These are phyloP conservation scores for Cystoderma amianthinum DNA, from an alignment of 768 basidiomycete genomes.

Conservation along the genomic window DNA sequence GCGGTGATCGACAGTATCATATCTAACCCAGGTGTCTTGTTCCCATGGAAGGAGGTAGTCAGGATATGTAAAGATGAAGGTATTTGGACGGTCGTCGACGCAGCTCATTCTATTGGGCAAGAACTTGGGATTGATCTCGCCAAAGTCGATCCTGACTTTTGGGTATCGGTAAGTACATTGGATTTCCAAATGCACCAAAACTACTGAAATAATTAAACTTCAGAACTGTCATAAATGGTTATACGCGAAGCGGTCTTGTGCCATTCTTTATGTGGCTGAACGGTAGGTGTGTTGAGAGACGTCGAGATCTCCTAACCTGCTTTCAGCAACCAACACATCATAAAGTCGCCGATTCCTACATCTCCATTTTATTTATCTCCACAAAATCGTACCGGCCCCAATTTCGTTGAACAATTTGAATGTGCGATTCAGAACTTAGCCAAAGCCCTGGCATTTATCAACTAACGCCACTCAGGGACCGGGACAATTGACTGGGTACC, in stretches of 20 bases:
- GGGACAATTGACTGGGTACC: conserved; percentile 48
- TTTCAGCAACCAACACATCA: conserved; percentile 54
- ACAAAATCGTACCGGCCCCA: conserved; percentile 18
- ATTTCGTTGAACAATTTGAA: conserved; percentile 38
- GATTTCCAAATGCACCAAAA: not conserved
- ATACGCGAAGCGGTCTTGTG: conserved; percentile 57
- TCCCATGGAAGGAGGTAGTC: conserved; percentile 80
- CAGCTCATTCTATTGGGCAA: conserved; percentile 78
- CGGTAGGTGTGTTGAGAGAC: conserved; percentile 19
- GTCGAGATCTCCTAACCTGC: not conserved
- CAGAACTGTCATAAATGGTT: conserved; percentile 89
- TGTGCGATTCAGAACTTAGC: too few species aligned
- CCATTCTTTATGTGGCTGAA: conserved; percentile 69
- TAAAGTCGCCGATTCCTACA: conserved; percentile 56
- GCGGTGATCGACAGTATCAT: conserved; percentile 66
- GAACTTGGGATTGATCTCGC: conserved; percentile 57
- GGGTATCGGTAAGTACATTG: conserved; percentile 53
- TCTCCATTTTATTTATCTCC: conserved; percentile 42
- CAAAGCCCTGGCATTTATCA: conserved; percentile 10
- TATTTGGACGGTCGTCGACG: conserved; percentile 68
- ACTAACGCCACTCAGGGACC: conserved; percentile 32
- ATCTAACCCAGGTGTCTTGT: conserved; percentile 53
- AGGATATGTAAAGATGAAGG: conserved; percentile 55
- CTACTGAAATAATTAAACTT: not conserved
- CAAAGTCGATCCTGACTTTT: conserved; percentile 63